Percentiles rank a stretch among this genome's conserved stretches.
phyloP scores from a whole-genome alignment of 305 asterid species.

The Ilex paraguariensis region DNA sequence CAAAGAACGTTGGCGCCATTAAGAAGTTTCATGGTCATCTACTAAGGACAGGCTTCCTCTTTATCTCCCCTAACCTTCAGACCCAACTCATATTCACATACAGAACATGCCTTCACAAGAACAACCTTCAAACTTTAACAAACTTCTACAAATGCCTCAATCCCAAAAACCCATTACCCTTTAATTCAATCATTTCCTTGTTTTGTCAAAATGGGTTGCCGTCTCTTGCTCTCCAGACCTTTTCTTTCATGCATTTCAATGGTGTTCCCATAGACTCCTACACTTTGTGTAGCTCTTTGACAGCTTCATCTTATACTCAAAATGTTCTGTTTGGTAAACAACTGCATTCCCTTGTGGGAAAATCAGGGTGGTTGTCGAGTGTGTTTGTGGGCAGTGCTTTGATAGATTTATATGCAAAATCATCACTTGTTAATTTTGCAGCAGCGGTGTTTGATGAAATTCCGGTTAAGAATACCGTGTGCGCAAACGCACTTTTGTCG shows the following conservation, averaged over 20 bases:
- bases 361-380: slow-evolving; percentile 72
- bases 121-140: slow-evolving; percentile 24
- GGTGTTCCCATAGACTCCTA: slow-evolving; percentile 60
- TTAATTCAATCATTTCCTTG: slow-evolving; percentile 66
- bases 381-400: slow-evolving; percentile 73
- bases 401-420: slow-evolving; percentile 48
- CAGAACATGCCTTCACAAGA: slow-evolving; percentile 22
- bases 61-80: slow-evolving; percentile 60
- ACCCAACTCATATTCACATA: slow-evolving; percentile 43
- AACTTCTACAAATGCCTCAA: slow-evolving; percentile 45
- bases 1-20: slow-evolving; percentile 46
- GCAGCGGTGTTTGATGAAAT: slow-evolving; percentile 68
- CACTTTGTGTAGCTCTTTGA: slow-evolving; percentile 62
- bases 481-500: slow-evolving; percentile 68
- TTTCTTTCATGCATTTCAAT: slow-evolving; percentile 57
- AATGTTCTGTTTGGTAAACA: slow-evolving; percentile 32
- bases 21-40: slow-evolving; percentile 50
- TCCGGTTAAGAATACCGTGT: slow-evolving; percentile 61
- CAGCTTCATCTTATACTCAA: slow-evolving; percentile 42
- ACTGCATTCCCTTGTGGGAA: slow-evolving; percentile 48
- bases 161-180: slow-evolving; percentile 55
- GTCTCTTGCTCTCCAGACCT: slow-evolving; percentile 44
- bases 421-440: slow-evolving; percentile 3
- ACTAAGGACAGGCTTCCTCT: slow-evolving; percentile 48
- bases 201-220: slow-evolving; percentile 52